Evolutionary conservation across 1,139 yeast species (phyloP), one percentile per base, ranked within the genome.

Genomic region (Zygosaccharomyces sapae): DNA sequence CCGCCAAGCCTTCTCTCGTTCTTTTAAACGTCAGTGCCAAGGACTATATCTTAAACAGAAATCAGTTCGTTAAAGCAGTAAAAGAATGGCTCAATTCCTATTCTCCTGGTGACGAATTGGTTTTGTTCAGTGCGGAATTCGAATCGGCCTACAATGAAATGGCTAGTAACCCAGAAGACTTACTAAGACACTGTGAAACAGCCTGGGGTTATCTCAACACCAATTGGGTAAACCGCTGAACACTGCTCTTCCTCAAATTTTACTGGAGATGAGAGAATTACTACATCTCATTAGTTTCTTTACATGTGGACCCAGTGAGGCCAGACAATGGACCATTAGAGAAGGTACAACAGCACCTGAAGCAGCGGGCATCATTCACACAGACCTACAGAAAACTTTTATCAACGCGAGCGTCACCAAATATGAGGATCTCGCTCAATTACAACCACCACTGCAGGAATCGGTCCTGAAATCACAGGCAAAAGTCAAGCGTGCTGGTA

Each of bases 281-380:
- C 71, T 90, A 40, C 75, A 80, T 47, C 74, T 90, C 55, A 84
- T 90, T 40, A 86, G 96, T 40, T 92, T 83, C 70, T 90, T 85
- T 71, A 90, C 98, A 1, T 85, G 95, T 67, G 97, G 97, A 9
- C 83, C 88, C 9, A 76, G 80, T 43, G 97, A 92, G 69, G 90
- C 88, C 3, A 76, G 95, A 55, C 96, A 92, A 66, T 90, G 98
- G 97, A 86, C 95, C 9, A 74, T 90, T 43, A 75, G 95, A 55
- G 71, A 75, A 55, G 87, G 90, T 29, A 81, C 87, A 31, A 75
- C 80, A 43, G 96, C 96, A 7, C 94, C 95, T 12, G 87, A 87
- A 53, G 97, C 96, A 1, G 97, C 97, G 0, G 96, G 95, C 20
- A 84, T 87, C 34, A 90, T 90, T 53, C 97, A 92, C 67, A 84